Evolutionary conservation across 306 rosid genomes (phyloP).

Genomic region (Purshia tridentata): DNA sequence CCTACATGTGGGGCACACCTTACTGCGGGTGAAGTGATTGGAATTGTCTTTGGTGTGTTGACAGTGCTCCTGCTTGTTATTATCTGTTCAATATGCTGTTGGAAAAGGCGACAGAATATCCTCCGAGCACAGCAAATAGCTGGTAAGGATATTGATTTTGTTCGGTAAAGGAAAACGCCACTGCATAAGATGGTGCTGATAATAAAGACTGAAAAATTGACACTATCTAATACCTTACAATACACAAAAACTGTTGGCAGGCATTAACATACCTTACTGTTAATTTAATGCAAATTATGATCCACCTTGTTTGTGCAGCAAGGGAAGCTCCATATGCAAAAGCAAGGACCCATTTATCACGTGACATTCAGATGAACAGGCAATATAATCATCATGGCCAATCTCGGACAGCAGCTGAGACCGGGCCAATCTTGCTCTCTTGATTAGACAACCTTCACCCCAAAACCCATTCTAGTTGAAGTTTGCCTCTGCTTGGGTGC

Average conservation of each 20-base stretch:
- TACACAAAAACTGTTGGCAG: not conserved
- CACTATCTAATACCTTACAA: not conserved
- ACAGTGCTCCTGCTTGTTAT: slow-evolving; percentile 47
- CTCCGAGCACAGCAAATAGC: slow-evolving; percentile 73
- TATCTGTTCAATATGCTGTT: slow-evolving; percentile 70
- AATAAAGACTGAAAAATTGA: not conserved
- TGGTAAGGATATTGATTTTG: slow-evolving; percentile 47
- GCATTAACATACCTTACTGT: not conserved
- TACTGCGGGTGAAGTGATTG: slow-evolving; percentile 67
- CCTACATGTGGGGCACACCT: slow-evolving; percentile 76
- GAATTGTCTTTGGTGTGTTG: slow-evolving; percentile 64
- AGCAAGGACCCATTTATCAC: slow-evolving; percentile 77
- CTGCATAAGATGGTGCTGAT: not conserved
- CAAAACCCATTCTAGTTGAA: slow-evolving; percentile 16
- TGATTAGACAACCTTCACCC: slow-evolving; percentile 21
- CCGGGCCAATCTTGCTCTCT: slow-evolving; percentile 80
- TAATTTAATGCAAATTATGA: slow-evolving; percentile 17
- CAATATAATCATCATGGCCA: slow-evolving; percentile 63
- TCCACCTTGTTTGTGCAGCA: slow-evolving; percentile 45
- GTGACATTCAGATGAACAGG: slow-evolving; percentile 81
- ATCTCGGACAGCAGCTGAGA: slow-evolving; percentile 71
- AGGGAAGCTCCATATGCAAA: slow-evolving; percentile 96
- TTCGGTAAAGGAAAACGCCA: not conserved
- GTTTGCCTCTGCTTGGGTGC: slow-evolving; percentile 17
- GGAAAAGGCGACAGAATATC: slow-evolving; percentile 86